Evolutionary conservation across 345 rosid species (phyloP).

Genomic region (Cardamine occulta): DNA sequence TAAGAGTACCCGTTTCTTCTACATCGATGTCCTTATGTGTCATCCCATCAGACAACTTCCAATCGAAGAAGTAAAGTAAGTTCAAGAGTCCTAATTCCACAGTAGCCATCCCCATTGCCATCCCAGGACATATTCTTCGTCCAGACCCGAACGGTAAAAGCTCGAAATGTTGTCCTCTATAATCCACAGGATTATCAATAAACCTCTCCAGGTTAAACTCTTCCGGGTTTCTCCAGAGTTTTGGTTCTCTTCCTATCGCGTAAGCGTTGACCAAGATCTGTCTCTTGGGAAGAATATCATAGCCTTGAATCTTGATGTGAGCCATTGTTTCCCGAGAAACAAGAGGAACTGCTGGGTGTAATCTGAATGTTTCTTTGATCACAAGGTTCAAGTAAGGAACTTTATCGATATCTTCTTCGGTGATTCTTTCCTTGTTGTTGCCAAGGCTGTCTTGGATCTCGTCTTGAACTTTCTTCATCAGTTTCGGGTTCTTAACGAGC

Average conservation of each 20-base stretch:
- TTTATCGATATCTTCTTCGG: slow-evolving; percentile 41
- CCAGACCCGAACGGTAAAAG: slow-evolving; percentile 64
- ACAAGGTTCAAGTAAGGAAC: slow-evolving; percentile 50
- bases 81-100: slow-evolving; percentile 50
- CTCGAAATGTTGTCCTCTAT: slow-evolving; percentile 57
- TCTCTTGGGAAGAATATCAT: slow-evolving; percentile 49
- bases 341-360: slow-evolving; percentile 59
- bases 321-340: slow-evolving; percentile 49
- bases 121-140: slow-evolving; percentile 59
- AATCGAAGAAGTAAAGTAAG: slow-evolving; percentile 50
- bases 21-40: slow-evolving; percentile 28
- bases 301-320: slow-evolving; percentile 48
- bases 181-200: slow-evolving; percentile 42
- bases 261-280: slow-evolving; percentile 48
- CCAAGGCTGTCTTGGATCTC: slow-evolving; percentile 44
- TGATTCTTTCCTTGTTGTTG: slow-evolving; percentile 30
- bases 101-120: slow-evolving; percentile 48
- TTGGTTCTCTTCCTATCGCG: slow-evolving; percentile 55
- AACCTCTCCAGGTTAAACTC: slow-evolving; percentile 59
- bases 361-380: slow-evolving; percentile 59
- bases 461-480: slow-evolving; percentile 49
- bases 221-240: slow-evolving; percentile 50
- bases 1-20: slow-evolving; percentile 40
- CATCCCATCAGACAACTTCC: slow-evolving; percentile 48
- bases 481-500: slow-evolving; percentile 42